Evolutionary conservation across 2,329 filamentous ascomycete genomes (phyloP).

Genomic region (Dactylellina haptotyla): DNA sequence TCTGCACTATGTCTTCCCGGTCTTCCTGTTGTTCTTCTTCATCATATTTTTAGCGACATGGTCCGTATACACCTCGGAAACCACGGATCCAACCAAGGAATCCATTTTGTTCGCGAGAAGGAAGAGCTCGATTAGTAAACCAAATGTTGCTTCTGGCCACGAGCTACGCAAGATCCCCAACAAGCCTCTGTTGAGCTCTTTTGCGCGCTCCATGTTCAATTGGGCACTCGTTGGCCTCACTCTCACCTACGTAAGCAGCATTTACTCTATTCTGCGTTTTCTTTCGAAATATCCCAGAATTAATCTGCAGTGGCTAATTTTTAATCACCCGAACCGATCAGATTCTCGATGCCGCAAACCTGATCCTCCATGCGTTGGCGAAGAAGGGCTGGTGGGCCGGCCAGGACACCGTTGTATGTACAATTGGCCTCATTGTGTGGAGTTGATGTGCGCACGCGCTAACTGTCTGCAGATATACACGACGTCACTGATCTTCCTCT

Average conservation of each 20-base stretch:
- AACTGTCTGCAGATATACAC: constrained; percentile 57
- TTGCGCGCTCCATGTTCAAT: constrained; percentile 77
- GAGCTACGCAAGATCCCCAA: constrained; percentile 64
- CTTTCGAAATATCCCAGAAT: not conserved
- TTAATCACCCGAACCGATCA: too few species aligned
- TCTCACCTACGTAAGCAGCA: constrained; percentile 77
- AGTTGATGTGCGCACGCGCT: constrained; percentile 54
- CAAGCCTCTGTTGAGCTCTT: constrained; percentile 68
- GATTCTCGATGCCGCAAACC: constrained; percentile 72
- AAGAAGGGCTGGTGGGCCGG: constrained; percentile 81
- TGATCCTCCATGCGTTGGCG: constrained; percentile 78
- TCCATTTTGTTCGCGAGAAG: constrained; percentile 64
- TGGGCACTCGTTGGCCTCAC: constrained; percentile 77
- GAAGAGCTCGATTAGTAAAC: constrained; percentile 61
- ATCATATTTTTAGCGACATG: constrained; percentile 70
- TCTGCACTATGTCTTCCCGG: constrained; percentile 71
- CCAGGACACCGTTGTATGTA: constrained; percentile 64
- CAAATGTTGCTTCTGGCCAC: constrained; percentile 60
- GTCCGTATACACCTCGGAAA: constrained; percentile 67
- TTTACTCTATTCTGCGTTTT: not conserved
- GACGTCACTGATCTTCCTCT: constrained; percentile 77
- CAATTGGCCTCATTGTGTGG: constrained; percentile 31
- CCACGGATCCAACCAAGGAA: constrained; percentile 66
- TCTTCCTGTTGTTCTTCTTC: constrained; percentile 73
- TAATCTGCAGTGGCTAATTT: too few species aligned